Base-by-base conservation (phyloP, 2,329 filamentous ascomycete genomes). In the Cryphonectria japonica region DNA sequence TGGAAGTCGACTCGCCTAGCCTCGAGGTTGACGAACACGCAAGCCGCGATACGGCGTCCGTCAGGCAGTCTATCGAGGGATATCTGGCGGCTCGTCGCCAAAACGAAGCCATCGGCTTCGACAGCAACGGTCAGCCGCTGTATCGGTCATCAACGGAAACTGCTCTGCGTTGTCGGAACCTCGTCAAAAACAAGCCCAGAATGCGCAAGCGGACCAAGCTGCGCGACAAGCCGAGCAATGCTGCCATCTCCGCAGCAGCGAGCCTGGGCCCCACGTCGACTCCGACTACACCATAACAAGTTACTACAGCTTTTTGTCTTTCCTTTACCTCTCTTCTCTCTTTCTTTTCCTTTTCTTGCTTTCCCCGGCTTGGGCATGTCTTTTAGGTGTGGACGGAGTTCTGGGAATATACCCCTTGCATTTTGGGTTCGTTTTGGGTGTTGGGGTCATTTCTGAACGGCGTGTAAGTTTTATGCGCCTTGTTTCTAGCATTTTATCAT, bases 181-280 rank as follows among this genome's bases (percentile, higher is more conserved):
- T 80, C 39, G 78, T 81, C 43, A 75, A 74, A 54, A 80, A 71
- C 70, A 76, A 74, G 54, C 79, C 79, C n/a, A 76, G 79, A 32
- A 81, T 81, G 79, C 77, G 79, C 11, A 78, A 75, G 71, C 75
- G 79, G 64, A 74, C 70, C 63, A 77, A 74, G 70, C 68, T 59
- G 22, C 69, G 70, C 32, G 61, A 71, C 13, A 72, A 73, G 67
- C 69, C 34, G 74, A 74, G 69, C 70, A 71, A 43, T 57, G 75
- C 32, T 64, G 37, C 61, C n/a, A 66, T 63, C 2, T 50, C 66
- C 11, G 37, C 68, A 7, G 66, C 39, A n/a, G 68, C 52, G 6
- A 29, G 29, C 14, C 41, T 52, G 16, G 50, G n/a, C 37, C 34
- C 52, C 6, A 59, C 65, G n/a, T 61, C 19, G 26, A 19, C 22